phyloP scores from a whole-genome alignment of 2,329 filamentous ascomycete species.

The Trichophyton benhamiae region DNA sequence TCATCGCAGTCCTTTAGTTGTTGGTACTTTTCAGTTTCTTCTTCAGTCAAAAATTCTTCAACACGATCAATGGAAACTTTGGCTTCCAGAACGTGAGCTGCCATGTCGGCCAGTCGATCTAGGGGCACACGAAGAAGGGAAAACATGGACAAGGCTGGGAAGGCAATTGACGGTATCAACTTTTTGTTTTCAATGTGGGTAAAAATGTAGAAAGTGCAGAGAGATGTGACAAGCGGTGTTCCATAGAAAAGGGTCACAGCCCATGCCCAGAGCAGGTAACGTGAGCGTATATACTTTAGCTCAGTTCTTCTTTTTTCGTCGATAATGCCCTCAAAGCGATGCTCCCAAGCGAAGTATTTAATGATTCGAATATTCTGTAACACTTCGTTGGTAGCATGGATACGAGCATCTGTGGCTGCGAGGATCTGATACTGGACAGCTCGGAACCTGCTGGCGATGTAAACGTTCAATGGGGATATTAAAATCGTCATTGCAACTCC shows the following conservation, averaged over 20 bases:
- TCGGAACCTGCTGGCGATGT: slow-evolving; percentile 73
- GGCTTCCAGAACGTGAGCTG: slow-evolving; percentile 92
- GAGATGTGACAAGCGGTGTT: slow-evolving; percentile 86
- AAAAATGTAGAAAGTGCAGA: slow-evolving; percentile 90
- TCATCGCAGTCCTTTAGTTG: slow-evolving; percentile 63
- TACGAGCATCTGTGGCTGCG: slow-evolving; percentile 84
- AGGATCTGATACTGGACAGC: slow-evolving; percentile 82
- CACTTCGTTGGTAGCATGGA: slow-evolving; percentile 92
- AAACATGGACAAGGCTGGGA: slow-evolving; percentile 92
- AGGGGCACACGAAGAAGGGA: slow-evolving; percentile 84
- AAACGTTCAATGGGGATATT: slow-evolving; percentile 80
- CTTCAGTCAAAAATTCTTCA: slow-evolving; percentile 82
- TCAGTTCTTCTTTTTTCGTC: slow-evolving; percentile 77
- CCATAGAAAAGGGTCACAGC: slow-evolving; percentile 96
- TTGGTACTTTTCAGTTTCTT: slow-evolving; percentile 89
- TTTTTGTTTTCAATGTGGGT: slow-evolving; percentile 81
- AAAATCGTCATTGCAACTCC: slow-evolving; percentile 83
- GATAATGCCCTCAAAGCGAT: slow-evolving; percentile 73
- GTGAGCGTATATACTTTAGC: slow-evolving; percentile 61
- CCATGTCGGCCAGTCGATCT: slow-evolving; percentile 96
- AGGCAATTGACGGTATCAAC: slow-evolving; percentile 81
- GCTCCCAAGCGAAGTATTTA: slow-evolving; percentile 98
- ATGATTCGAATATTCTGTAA: slow-evolving; percentile 97
- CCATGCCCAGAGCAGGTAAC: slow-evolving; percentile 82
- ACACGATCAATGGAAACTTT: slow-evolving; percentile 96